Percentiles rank a stretch among this genome's conserved stretches.
Conservation (phyloP, 768 basidiomycete genomes). For the Tulasnella sp. region DNA sequence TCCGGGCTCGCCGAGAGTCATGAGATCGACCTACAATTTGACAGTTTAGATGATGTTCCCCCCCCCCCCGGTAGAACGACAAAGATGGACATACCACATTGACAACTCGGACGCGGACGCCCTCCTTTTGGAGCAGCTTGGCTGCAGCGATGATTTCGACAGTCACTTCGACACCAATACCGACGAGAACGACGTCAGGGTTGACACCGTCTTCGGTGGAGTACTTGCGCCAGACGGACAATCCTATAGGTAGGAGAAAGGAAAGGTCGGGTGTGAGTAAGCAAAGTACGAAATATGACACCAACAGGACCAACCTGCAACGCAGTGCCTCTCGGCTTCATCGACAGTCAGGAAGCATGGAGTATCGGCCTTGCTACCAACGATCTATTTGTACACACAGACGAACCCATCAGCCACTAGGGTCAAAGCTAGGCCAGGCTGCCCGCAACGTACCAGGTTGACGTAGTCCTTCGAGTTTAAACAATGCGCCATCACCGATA, state of each 20-base stretch:
- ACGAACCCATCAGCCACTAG: not conserved
- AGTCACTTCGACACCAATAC: conserved; percentile 81
- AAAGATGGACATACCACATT: conserved; percentile 54
- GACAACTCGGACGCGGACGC: conserved; percentile 71
- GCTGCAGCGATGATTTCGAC: conserved; percentile 86
- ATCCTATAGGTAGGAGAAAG: conserved; percentile 51
- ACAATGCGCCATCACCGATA: conserved; percentile 79
- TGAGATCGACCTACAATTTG: conserved; percentile 44
- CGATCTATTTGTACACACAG: conserved; percentile 41
- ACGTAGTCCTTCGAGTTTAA: conserved; percentile 76
- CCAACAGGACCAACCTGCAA: conserved; percentile 34
- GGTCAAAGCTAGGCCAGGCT: not conserved
- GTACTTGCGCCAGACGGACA: conserved; percentile 78
- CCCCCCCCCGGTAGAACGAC: not conserved
- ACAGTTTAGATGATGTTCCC: not conserved
- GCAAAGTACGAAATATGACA: not conserved
- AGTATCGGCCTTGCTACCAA: conserved; percentile 78
- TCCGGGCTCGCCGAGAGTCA: conserved; percentile 66
- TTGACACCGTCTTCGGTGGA: conserved; percentile 62
- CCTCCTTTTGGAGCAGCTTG: conserved; percentile 59
- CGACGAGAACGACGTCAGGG: conserved; percentile 79
- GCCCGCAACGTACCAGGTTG: conserved; percentile 40
- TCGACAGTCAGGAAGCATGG: conserved; percentile 71
- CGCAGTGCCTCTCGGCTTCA: conserved; percentile 47
- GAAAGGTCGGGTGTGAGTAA: not conserved